These are phyloP conservation scores for Mortierella sp. DNA, from an alignment of 371 early-diverging fungal species.

Conservation along the genomic window DNA sequence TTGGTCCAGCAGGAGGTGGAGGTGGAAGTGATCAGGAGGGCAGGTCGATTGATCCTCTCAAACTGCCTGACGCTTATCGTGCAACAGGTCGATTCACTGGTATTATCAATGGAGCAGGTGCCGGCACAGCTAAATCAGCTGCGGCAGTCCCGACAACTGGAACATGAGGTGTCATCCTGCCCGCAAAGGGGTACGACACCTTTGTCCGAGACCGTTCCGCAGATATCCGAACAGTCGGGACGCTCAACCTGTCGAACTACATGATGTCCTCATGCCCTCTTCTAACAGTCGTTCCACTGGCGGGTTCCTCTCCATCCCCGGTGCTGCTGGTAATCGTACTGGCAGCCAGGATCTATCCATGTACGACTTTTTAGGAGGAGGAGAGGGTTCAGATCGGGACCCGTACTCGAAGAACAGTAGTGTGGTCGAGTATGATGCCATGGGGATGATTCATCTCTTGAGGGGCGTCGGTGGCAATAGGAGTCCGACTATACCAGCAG, in stretches of 20 bases:
- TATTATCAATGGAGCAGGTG: not conserved
- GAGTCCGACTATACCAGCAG: slow-evolving; percentile 3
- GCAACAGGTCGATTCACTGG: not conserved
- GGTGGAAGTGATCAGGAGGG: not conserved
- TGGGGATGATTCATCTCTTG: not conserved
- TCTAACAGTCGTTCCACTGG: slow-evolving; percentile 13
- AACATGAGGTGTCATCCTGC: not conserved
- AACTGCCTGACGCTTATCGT: not conserved
- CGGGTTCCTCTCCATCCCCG: slow-evolving; percentile 4
- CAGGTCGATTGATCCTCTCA: not conserved
- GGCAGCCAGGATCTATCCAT: not conserved
- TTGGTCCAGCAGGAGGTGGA: not conserved
- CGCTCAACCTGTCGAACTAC: slow-evolving; percentile 26
- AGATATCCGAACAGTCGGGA: slow-evolving; percentile 8
- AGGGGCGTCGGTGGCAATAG: not conserved
- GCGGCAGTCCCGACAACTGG: not conserved
- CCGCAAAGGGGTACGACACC: slow-evolving; percentile 18
- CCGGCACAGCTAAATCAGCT: not conserved
- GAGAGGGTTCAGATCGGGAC: slow-evolving; percentile 3
- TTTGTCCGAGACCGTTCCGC: slow-evolving; percentile 9
- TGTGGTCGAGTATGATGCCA: slow-evolving; percentile 8
- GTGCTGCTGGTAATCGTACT: not conserved
- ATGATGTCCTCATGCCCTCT: slow-evolving; percentile 11
- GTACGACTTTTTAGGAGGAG: not conserved
- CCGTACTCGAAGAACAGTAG: slow-evolving; percentile 28